phyloP scores from a whole-genome alignment of 164 flowering plant genomes.

The Vitis labrusca region DNA sequence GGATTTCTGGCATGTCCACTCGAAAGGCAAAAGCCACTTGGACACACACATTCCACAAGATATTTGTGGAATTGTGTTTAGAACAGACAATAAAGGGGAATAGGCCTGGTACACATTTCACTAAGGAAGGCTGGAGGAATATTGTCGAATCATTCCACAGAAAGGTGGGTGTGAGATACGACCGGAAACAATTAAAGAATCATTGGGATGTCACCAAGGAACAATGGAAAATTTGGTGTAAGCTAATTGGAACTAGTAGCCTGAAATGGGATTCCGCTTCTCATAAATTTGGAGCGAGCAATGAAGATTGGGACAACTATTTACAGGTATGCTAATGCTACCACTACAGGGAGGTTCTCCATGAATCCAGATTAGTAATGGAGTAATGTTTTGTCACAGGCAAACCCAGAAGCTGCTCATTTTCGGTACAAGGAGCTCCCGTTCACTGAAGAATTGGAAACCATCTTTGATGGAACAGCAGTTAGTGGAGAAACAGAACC shows the following conservation, averaged over 20 bases:
- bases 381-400: constrained; percentile 17
- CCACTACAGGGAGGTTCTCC: neutral
- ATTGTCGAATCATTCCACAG: constrained; percentile 20
- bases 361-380: neutral
- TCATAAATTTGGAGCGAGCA: constrained; percentile 22
- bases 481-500: constrained; percentile 13
- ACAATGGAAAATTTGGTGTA: constrained; percentile 33
- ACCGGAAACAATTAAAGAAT: constrained; percentile 33
- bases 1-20: constrained; percentile 1
- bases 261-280: constrained; percentile 33
- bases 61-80: constrained; percentile 26
- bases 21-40: constrained; percentile 21
- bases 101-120: constrained; percentile 29
- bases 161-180: constrained; percentile 19
- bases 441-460: constrained; percentile 25
- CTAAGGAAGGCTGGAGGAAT: constrained; percentile 33
- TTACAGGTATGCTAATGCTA: constrained; percentile 16
- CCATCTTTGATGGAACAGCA: constrained; percentile 21
- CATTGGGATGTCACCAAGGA: constrained; percentile 29
- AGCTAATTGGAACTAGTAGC: constrained; percentile 10
- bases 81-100: constrained; percentile 29
- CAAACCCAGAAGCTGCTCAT: constrained; percentile 29
- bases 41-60: constrained; percentile 19
- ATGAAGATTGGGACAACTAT: constrained; percentile 30
- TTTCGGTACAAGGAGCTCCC: constrained; percentile 26